A percentile compares a stretch with the other conserved stretches of the same genome.
These are phyloP conservation scores for Juglanconis sp. DNA, from an alignment of 2,329 filamentous ascomycete genomes.

Conservation along the genomic window DNA sequence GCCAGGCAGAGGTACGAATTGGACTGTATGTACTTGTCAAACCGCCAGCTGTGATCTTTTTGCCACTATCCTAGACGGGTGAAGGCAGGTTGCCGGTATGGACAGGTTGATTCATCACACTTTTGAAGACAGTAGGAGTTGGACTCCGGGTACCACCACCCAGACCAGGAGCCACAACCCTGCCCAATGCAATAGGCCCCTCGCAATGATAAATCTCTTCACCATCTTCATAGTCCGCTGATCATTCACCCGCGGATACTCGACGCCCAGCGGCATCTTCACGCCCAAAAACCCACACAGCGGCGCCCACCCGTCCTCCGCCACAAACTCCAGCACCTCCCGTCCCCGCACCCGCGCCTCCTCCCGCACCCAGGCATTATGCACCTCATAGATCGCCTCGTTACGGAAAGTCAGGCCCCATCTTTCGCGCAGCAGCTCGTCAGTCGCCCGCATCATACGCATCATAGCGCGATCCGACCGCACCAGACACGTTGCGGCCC, in stretches of 20 bases:
- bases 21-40: too few species aligned
- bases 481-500: conserved; percentile 12
- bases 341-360: conserved; percentile 13
- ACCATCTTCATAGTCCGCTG: conserved; percentile 17
- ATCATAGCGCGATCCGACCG: conserved; percentile 15
- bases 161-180: conserved; percentile 1
- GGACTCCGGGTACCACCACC: neutral
- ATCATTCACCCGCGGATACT: conserved; percentile 14
- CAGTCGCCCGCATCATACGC: conserved; percentile 14
- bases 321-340: conserved; percentile 9
- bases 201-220: conserved; percentile 7
- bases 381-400: conserved; percentile 7
- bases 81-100: too few species aligned
- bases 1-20: too few species aligned
- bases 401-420: conserved; percentile 14
- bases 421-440: conserved; percentile 5
- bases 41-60: too few species aligned
- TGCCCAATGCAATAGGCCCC: conserved; percentile 11
- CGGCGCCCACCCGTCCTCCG: conserved; percentile 11
- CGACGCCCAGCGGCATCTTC: neutral
- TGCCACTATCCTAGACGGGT: too few species aligned
- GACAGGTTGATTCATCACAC: too few species aligned
- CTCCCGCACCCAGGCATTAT: conserved; percentile 13
- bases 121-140: too few species aligned
- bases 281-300: conserved; percentile 9